phyloP scores from a whole-genome alignment of 1,284 basidiomycete genomes.

The Athelia psychrophila region DNA sequence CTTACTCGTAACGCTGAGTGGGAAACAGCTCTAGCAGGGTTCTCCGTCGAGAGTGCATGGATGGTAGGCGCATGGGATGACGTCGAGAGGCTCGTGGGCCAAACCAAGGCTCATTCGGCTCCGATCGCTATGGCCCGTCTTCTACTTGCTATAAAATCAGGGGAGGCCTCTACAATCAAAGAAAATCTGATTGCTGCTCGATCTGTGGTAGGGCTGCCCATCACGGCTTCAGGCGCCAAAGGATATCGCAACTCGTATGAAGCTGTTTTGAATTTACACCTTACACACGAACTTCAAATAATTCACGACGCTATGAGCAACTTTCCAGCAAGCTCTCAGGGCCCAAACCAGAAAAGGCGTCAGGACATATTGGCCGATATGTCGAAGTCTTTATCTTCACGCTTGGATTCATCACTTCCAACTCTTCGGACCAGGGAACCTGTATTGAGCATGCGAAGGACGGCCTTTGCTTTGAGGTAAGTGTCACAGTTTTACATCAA shows the following conservation, averaged over 20 bases:
- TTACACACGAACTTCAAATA: constrained; percentile 85
- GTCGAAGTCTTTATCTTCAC: constrained; percentile 49
- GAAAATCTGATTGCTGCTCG: constrained; percentile 67
- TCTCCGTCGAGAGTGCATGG: constrained; percentile 93
- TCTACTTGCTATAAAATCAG: constrained; percentile 75
- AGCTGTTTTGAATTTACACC: constrained; percentile 83
- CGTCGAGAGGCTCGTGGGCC: constrained; percentile 61
- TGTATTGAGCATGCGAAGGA: constrained; percentile 86
- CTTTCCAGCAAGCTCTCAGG: constrained; percentile 35
- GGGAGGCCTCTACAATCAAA: constrained; percentile 42
- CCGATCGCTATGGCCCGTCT: constrained; percentile 81
- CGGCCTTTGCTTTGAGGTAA: constrained; percentile 78
- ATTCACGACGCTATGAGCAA: constrained; percentile 54
- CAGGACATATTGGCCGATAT: constrained; percentile 37
- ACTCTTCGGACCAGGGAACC: constrained; percentile 93
- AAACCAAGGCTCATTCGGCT: constrained; percentile 47
- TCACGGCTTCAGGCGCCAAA: constrained; percentile 76
- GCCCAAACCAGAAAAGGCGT: constrained; percentile 24
- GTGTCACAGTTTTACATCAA: constrained; percentile 12
- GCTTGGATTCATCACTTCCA: constrained; percentile 80
- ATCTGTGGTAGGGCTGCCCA: constrained; percentile 75
- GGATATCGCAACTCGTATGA: constrained; percentile 90
- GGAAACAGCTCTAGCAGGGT: constrained; percentile 77
- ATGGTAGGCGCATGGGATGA: constrained; percentile 94
- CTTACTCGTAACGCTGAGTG: constrained; percentile 86